Evolutionary conservation across 2,329 filamentous ascomycete genomes (phyloP).

Genomic region (Pyrenophora seminiperda): DNA sequence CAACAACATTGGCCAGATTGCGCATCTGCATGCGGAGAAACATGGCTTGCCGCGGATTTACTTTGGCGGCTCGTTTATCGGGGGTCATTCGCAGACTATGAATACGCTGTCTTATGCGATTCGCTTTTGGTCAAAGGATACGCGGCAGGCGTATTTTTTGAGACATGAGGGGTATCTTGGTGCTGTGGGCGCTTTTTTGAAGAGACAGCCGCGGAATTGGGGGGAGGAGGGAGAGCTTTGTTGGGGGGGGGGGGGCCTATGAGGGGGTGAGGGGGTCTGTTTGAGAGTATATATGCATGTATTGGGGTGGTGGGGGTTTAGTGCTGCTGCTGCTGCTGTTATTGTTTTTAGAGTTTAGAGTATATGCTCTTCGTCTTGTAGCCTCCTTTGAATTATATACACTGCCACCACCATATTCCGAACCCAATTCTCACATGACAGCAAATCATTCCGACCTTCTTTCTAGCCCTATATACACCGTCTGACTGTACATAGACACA

Average conservation of each 20-base stretch:
- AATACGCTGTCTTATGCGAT: slow-evolving; percentile 97
- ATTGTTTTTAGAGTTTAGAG: no score
- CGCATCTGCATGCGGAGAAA: slow-evolving; percentile 95
- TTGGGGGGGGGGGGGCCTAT: not conserved
- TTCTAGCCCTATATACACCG: no score
- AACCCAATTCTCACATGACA: no score
- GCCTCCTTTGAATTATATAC: no score
- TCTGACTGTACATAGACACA: no score
- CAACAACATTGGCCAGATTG: slow-evolving; percentile 98
- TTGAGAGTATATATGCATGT: no score
- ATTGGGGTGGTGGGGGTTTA: no score
- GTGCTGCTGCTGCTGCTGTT: no score
- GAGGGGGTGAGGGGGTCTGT: not conserved
- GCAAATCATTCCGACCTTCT: no score
- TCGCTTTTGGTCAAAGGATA: slow-evolving; percentile 93
- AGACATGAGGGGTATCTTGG: slow-evolving; percentile 96
- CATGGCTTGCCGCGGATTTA: slow-evolving; percentile 92
- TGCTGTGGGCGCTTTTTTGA: slow-evolving; percentile 90
- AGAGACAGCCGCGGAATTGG: slow-evolving; percentile 89
- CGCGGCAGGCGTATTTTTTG: slow-evolving; percentile 94
- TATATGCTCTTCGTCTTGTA: no score
- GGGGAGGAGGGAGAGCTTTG: slow-evolving; percentile 78
- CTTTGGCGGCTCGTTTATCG: slow-evolving; percentile 96
- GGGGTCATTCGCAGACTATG: slow-evolving; percentile 95
- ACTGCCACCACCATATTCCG: no score